Base-by-base conservation (phyloP, 257 asterid species). In the Avicennia marina region DNA sequence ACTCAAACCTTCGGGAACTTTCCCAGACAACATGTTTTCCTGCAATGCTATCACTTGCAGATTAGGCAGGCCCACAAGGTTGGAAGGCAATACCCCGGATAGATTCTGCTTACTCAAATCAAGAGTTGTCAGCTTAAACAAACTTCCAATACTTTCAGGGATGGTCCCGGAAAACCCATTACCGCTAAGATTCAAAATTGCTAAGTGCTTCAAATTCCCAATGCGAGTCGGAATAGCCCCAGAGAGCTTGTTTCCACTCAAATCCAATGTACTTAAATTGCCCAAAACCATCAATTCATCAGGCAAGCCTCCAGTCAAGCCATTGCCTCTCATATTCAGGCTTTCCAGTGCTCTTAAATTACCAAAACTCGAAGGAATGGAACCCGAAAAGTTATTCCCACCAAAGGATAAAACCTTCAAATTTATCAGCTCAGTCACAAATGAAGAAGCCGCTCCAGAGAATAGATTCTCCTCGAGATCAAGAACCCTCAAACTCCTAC, bases 1-100 rank as follows among this genome's bases (percentile, higher is more conserved):
- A 51, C 88, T 85, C 50, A 85, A 73, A 58, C 95, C 95, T 69
- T 77, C 88, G 29, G 84, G 85, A 69, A 85, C 73, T 58, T 67
- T 70, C 17, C 95, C 90, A 15, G 77, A 68, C 26, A 85, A 56
- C 40, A 48, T 58, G 57, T 85, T 85, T 55, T 80, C 95, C 61
- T 85, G 88, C 73, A 85, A 63, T 20, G 88, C 90, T 47, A 82
- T 77, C 65, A 77, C 82, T 70, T 85, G 84, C 65, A 85, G 66
- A 61, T 79, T 79, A 31, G 95, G 95, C 75, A 85, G 61, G 65
- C 95, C 84, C 7, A 75, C 72, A 31, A 85, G 80, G 66, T 80
- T 80, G 38, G 64, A 63, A 2, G 95, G 88, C 65, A 85, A 60
- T 46, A 60, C 76, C 21, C 95, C 90, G 1, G 88, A 82, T 22